Conservation (phyloP, 1,284 basidiomycete species). For the Gymnopus androsaceus region DNA sequence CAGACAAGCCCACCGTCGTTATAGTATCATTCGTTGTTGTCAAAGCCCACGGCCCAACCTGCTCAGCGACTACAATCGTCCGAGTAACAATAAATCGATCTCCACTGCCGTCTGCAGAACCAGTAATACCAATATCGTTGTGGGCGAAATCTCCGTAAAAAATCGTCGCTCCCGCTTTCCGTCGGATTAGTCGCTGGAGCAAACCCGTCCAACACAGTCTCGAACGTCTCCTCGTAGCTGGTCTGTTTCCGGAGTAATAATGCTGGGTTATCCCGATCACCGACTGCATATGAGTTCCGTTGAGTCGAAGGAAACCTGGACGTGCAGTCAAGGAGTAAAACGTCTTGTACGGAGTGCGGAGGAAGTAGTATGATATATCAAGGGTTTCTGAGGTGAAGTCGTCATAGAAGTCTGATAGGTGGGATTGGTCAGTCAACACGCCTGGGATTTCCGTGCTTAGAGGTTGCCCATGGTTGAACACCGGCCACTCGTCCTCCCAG, state of each 20-base stretch:
- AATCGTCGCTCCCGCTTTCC: slow-evolving; percentile 38
- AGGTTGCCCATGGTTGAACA: slow-evolving; percentile 35
- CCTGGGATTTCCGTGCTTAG: slow-evolving; percentile 30
- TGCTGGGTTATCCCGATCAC: slow-evolving; percentile 39
- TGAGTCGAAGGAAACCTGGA: slow-evolving; percentile 33
- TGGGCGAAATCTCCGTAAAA: slow-evolving; percentile 39
- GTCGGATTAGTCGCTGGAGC: slow-evolving; percentile 26
- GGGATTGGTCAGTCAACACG: slow-evolving; percentile 30
- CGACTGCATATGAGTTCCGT: slow-evolving; percentile 36
- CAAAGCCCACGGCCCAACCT: slow-evolving; percentile 38
- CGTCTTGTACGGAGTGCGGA: slow-evolving; percentile 37
- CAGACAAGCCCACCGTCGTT: slow-evolving; percentile 31
- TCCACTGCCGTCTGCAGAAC: slow-evolving; percentile 15
- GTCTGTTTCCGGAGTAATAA: slow-evolving; percentile 39
- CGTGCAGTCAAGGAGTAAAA: slow-evolving; percentile 36
- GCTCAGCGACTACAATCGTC: slow-evolving; percentile 31
- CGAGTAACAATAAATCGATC: slow-evolving; percentile 30
- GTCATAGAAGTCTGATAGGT: slow-evolving; percentile 19
- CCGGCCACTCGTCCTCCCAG: slow-evolving; percentile 42
- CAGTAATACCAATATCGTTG: slow-evolving; percentile 37
- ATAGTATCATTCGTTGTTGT: slow-evolving; percentile 34
- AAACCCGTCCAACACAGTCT: slow-evolving; percentile 34
- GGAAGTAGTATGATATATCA: slow-evolving; percentile 36
- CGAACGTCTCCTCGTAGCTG: slow-evolving; percentile 36
- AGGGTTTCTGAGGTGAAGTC: slow-evolving; percentile 32